These are phyloP conservation scores for Metschnikowia lunata DNA, from an alignment of 805 yeast genomes.

Conservation along the genomic window DNA sequence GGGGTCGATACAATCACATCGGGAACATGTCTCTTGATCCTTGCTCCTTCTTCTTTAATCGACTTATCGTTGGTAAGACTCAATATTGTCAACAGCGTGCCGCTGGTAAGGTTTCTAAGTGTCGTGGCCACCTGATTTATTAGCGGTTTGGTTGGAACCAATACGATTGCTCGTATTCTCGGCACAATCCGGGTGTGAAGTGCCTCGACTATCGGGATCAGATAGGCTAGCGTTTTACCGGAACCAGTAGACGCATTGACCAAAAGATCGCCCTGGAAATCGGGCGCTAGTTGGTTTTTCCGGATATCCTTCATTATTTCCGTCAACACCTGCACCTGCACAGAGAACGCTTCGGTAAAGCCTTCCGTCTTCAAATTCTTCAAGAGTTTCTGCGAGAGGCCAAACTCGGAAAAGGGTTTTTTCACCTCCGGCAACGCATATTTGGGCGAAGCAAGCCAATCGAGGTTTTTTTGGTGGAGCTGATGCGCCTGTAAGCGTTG, in stretches of 20 bases:
- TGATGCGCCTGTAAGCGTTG: constrained; percentile 27
- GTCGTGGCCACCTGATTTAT: constrained; percentile 76
- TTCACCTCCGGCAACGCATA: constrained; percentile 47
- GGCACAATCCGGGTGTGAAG: constrained; percentile 64
- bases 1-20: constrained; percentile 73
- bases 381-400: constrained; percentile 40
- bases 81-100: constrained; percentile 61
- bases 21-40: constrained; percentile 45
- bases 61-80: constrained; percentile 51
- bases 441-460: constrained; percentile 67
- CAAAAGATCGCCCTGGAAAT: constrained; percentile 65
- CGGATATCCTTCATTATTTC: constrained; percentile 42
- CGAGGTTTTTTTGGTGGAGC: constrained; percentile 33
- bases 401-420: constrained; percentile 47
- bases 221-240: constrained; percentile 89
- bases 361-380: constrained; percentile 45
- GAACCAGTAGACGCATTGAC: constrained; percentile 96
- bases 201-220: constrained; percentile 74
- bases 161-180: constrained; percentile 63
- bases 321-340: constrained; percentile 67
- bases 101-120: constrained; percentile 54
- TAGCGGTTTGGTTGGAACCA: constrained; percentile 89
- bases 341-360: constrained; percentile 63
- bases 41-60: constrained; percentile 60
- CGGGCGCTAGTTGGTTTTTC: constrained; percentile 42